Percentiles rank a stretch among this genome's conserved stretches.
phyloP scores from a whole-genome alignment of 805 yeast genomes.

The Suhomyces tanzawaensis region DNA sequence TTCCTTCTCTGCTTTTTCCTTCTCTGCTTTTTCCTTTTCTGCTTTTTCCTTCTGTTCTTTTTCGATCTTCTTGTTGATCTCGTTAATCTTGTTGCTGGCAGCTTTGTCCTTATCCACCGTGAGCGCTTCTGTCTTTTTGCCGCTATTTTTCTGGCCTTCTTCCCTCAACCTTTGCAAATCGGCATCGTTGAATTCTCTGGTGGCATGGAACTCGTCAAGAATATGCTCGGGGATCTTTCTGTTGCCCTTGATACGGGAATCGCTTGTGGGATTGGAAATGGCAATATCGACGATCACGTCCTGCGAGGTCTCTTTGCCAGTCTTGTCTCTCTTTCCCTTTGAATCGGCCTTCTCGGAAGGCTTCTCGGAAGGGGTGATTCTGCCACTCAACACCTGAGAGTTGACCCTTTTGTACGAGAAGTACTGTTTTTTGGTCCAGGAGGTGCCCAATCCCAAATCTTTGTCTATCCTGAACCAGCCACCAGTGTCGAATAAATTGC shows the following conservation, averaged over 20 bases:
- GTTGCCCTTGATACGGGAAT: constrained; percentile 37
- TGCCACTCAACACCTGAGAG: constrained; percentile 17
- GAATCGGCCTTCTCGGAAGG: neutral
- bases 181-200: constrained; percentile 26
- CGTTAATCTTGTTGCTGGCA: constrained; percentile 13
- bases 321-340: neutral
- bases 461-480: constrained; percentile 46
- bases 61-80: constrained; percentile 7
- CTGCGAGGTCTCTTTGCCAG: constrained; percentile 5
- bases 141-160: constrained; percentile 7
- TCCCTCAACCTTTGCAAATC: constrained; percentile 17
- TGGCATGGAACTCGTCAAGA: constrained; percentile 26
- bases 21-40: constrained; percentile 5
- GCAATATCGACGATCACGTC: constrained; percentile 41
- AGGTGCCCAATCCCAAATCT: constrained; percentile 44
- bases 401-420: constrained; percentile 32
- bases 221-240: constrained; percentile 29
- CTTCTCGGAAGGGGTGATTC: constrained; percentile 2
- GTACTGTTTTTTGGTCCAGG: constrained; percentile 44
- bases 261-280: constrained; percentile 32
- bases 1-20: constrained; percentile 10
- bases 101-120: constrained; percentile 16
- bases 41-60: constrained; percentile 6
- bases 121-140: constrained; percentile 7
- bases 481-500: constrained; percentile 21